phyloP scores from a whole-genome alignment of 2,329 filamentous ascomycete genomes.

The Gliomastix tumulicola region DNA sequence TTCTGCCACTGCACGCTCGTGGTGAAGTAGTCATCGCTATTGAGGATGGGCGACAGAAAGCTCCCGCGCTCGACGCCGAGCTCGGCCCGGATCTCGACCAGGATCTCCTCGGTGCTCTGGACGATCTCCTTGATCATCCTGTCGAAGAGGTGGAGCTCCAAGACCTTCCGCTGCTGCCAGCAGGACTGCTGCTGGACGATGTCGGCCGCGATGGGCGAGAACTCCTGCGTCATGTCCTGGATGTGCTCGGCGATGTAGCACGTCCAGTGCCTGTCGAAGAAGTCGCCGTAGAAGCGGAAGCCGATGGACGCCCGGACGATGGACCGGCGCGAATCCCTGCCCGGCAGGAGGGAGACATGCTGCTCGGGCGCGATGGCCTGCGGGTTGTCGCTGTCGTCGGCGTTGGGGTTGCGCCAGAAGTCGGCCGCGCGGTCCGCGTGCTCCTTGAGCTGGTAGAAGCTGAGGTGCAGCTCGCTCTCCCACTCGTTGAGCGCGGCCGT shows the following conservation, averaged over 20 bases:
- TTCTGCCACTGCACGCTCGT: neutral
- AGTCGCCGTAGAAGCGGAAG: neutral
- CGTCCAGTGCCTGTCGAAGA: constrained; percentile 2
- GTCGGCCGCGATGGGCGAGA: no score
- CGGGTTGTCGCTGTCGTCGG: no score
- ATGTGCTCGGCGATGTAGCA: neutral
- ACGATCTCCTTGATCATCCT: neutral
- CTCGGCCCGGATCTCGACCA: neutral
- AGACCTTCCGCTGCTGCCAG: constrained; percentile 1
- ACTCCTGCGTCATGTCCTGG: no score
- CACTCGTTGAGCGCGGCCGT: neutral
- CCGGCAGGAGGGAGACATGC: no score
- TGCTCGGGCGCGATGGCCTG: no score
- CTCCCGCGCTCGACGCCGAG: neutral
- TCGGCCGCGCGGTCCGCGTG: no score
- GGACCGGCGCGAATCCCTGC: no score
- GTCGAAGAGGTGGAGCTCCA: neutral
- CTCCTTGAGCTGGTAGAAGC: constrained; percentile 1
- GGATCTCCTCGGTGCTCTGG: neutral
- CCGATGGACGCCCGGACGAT: neutral
- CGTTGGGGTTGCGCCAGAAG: no score
- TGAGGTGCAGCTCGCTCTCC: constrained; percentile 1
- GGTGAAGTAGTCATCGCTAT: constrained; percentile 2
- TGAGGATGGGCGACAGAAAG: neutral
- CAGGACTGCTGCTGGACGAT: no score